A percentile compares a stretch with the other conserved stretches of the same genome.
These are phyloP conservation scores for Gynostemma pentaphyllum DNA, from an alignment of 306 rosid species.

Conservation along the genomic window DNA sequence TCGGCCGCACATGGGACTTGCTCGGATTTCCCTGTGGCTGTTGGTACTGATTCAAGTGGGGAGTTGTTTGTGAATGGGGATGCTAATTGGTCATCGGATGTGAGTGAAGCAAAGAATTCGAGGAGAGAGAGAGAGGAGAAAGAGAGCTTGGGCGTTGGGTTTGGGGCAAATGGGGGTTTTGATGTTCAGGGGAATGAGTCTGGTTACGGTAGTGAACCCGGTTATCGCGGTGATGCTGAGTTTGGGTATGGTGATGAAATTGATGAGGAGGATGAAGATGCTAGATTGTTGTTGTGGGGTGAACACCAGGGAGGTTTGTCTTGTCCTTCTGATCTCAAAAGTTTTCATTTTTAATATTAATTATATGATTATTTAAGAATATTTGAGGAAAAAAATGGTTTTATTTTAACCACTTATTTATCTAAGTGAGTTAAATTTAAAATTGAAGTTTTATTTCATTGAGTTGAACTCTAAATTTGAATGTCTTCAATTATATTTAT, in stretches of 20 bases:
- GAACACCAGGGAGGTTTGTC: conserved; percentile 47
- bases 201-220: conserved; percentile 97
- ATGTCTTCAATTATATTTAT: no score
- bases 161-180: conserved; percentile 50
- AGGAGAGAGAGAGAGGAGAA: conserved; percentile 74
- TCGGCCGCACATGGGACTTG: conserved; percentile 89
- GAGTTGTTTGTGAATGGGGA: conserved; percentile 88
- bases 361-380: not conserved
- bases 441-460: no score
- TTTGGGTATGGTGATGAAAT: conserved; percentile 91
- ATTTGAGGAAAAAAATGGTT: not conserved
- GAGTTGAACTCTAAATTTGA: no score
- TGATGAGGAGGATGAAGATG: conserved; percentile 93
- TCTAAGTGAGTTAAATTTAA: no score
- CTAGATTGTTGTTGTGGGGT: conserved; percentile 68
- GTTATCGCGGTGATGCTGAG: conserved; percentile 98
- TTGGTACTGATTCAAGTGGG: conserved; percentile 92
- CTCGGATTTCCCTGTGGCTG: conserved; percentile 87
- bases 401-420: no score
- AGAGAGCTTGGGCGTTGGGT: conserved; percentile 53
- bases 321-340: not conserved
- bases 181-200: conserved; percentile 76
- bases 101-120: conserved; percentile 73
- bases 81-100: conserved; percentile 85
- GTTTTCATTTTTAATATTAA: not conserved